Evolutionary conservation across 1,284 basidiomycete genomes (phyloP), one percentile per base, ranked within the genome.

Genomic region (Porogramme epimiltina): DNA sequence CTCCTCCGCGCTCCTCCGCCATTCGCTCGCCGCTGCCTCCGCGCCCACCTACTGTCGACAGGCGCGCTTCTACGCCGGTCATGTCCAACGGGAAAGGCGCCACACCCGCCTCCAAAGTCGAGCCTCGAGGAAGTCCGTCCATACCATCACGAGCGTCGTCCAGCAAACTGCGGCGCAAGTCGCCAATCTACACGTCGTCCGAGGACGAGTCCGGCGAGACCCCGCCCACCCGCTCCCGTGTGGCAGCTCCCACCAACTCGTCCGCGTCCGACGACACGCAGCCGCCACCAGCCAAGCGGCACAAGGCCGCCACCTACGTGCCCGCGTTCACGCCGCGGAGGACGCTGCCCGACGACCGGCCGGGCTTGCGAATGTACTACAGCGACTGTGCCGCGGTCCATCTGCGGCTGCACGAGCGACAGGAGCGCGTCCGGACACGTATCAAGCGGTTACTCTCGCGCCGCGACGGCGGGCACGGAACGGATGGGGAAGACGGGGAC

Each of bases 141-240:
- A 47, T 31, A 31, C 28, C 28, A 6, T 6, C 28, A 13, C 34
- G 34, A 9, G 34, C 34, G 16, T 42, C 56, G 16, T 59, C 55
- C n/a, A 47, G 60, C 37, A 65, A 62, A 47, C 44, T 47, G n/a
- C 60, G 62, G 45, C 59, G 70, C 20, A 74, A 65, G 48, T 54
- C 65, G 31, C 79, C 78, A 1, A 75, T 81, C 47, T 85, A 81
- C 59, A 84, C 84, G 5, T 47, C 45, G 3, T 83, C 82, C 2
- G 81, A 83, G 45, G 83, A 85, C 43, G 84, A 86, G 55, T 68
- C 72, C 37, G 71, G 72, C 28, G 45, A 44, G 24, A 45, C 36
- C 25, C 45, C 39, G 13, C 38, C 48, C 6, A 34, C 38, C 9
- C 55, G 49, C 16, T 18, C 49, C n/a, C 48, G 45, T n/a, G 20